Conservation (phyloP, 345 rosid species). For the Salix arbutifolia region DNA sequence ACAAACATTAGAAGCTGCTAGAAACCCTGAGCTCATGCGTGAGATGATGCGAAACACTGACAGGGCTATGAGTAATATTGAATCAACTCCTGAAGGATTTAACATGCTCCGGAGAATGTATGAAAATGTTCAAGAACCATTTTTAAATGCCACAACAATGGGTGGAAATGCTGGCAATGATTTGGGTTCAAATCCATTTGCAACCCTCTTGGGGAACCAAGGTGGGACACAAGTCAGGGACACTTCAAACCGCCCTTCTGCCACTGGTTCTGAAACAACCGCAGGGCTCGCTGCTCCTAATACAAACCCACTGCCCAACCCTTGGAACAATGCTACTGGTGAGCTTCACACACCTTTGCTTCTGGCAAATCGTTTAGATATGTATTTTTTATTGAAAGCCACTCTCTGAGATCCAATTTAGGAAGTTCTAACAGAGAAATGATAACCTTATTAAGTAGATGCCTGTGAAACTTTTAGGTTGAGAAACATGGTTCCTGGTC, state of each 20-base stretch:
- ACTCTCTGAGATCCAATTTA: neutral
- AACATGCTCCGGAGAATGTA: constrained; percentile 85
- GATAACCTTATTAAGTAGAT: neutral
- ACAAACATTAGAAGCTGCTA: constrained; percentile 71
- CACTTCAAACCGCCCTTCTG: constrained; percentile 41
- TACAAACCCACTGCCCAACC: constrained; percentile 62
- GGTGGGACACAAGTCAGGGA: constrained; percentile 36
- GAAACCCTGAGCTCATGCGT: constrained; percentile 88
- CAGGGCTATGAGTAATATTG: constrained; percentile 79
- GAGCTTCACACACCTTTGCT: neutral
- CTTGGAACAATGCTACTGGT: constrained; percentile 41
- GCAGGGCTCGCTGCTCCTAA: constrained; percentile 51
- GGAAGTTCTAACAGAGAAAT: neutral
- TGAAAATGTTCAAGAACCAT: constrained; percentile 82
- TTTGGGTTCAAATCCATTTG: constrained; percentile 42
- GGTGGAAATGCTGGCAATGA: constrained; percentile 50
- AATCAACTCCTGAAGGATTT: constrained; percentile 77
- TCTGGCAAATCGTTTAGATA: neutral
- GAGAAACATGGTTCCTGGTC: neutral
- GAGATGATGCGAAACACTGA: constrained; percentile 83
- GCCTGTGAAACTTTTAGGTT: neutral
- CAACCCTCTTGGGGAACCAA: constrained; percentile 49
- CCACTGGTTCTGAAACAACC: constrained; percentile 42
- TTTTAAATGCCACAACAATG: constrained; percentile 65
- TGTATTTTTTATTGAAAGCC: neutral